Percentiles rank a stretch among this genome's conserved stretches.
Conservation (phyloP, 257 asterid genomes). For the Cordia subcordata region DNA sequence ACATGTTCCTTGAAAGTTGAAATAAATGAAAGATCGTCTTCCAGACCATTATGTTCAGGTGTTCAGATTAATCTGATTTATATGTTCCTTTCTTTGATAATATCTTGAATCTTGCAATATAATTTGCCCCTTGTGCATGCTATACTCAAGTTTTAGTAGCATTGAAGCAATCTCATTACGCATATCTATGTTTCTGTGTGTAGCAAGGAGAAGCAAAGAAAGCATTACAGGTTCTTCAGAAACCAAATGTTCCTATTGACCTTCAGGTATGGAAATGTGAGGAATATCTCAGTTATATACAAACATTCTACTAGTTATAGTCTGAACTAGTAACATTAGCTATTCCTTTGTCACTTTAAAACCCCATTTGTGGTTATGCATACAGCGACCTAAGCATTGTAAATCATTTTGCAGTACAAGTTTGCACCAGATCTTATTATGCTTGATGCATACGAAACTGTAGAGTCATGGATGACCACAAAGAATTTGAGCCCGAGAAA, state of each 20-base stretch:
- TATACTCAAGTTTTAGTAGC: not conserved
- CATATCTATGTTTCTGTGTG: slow-evolving; percentile 12
- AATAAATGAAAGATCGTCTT: not conserved
- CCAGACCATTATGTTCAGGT: too few species aligned
- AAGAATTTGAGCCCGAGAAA: slow-evolving; percentile 86
- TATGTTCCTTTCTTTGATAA: not conserved
- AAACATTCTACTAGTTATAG: not conserved
- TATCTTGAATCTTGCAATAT: not conserved
- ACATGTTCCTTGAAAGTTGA: not conserved
- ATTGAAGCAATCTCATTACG: not conserved
- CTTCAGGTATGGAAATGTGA: slow-evolving; percentile 65
- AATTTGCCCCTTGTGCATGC: too few species aligned
- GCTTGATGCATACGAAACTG: slow-evolving; percentile 99
- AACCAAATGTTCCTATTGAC: slow-evolving; percentile 77
- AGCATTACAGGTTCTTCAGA: slow-evolving; percentile 96
- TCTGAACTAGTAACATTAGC: not conserved
- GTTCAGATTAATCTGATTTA: not conserved
- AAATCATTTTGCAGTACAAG: slow-evolving; percentile 69
- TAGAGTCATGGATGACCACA: slow-evolving; percentile 95
- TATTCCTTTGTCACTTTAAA: too few species aligned
- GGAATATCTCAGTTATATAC: not conserved
- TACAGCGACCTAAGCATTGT: slow-evolving; percentile 14
- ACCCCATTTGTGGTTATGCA: not conserved
- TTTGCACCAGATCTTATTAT: slow-evolving; percentile 94
- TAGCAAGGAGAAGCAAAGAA: slow-evolving; percentile 98